A percentile compares a stretch with the other conserved stretches of the same genome.
These are phyloP conservation scores for Ophiostoma sp. DNA, from an alignment of 2,329 filamentous ascomycete genomes.

Conservation along the genomic window DNA sequence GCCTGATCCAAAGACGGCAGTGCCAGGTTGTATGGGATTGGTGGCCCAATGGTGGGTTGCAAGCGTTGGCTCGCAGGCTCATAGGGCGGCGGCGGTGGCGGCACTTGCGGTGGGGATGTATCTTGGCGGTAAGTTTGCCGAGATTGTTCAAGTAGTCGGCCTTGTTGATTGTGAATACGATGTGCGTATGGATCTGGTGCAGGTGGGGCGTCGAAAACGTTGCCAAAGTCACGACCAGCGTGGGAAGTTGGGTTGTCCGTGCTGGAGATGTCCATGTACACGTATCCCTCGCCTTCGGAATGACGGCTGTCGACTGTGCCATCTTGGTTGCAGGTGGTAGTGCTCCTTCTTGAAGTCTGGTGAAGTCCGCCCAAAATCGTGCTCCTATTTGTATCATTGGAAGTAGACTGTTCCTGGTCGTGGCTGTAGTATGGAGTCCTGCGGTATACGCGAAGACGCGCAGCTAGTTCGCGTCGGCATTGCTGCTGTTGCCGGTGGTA, in stretches of 20 bases:
- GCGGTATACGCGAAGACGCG: not conserved
- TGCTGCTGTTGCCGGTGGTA: not conserved
- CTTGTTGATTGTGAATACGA: not conserved
- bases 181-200: not conserved
- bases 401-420: not conserved
- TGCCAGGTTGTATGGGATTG: not conserved
- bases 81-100: not conserved
- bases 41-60: not conserved
- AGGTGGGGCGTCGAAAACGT: not conserved
- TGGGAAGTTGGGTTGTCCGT: not conserved
- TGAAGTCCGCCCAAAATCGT: too few species aligned
- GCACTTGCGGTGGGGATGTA: not conserved
- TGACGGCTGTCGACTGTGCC: not conserved
- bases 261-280: not conserved
- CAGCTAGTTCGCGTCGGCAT: not conserved
- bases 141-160: not conserved
- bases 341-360: too few species aligned
- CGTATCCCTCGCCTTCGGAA: not conserved
- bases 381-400: too few species aligned
- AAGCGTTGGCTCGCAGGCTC: not conserved
- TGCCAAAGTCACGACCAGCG: not conserved
- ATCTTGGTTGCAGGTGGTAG: not conserved
- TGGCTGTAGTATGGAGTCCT: not conserved
- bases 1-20: constrained; percentile 3
- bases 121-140: not conserved